Evolutionary conservation across 2,329 filamentous ascomycete genomes (phyloP), one percentile per base, ranked within the genome.

Genomic region (Celoporthe dispersa): DNA sequence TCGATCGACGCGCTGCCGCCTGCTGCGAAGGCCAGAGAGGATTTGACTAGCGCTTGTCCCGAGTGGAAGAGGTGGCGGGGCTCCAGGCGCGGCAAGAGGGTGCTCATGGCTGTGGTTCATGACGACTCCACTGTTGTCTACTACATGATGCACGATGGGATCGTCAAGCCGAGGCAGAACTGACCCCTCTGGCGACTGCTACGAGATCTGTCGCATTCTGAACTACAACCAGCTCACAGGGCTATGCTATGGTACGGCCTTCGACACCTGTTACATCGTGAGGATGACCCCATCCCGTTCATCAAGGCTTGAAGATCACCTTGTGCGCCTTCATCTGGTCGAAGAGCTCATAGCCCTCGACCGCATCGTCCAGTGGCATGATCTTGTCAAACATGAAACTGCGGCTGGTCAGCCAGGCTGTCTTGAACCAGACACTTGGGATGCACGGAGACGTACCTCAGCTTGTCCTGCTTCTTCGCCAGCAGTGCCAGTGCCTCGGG

Each of bases 111-210:
- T 22, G 92, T 91, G 2, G 82, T 94, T 63, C 91, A 94, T 77
- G 89, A 92, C 75, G 93, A 96, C 80, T 94, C 92, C 73, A 95
- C 93, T 0, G 86, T 96, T 25, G 91, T 93, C 55, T 96, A 95
- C 80, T 96, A 96, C 77, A 86, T 94, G 73, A 88, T 95, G 78
- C 92, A 95, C 76, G 92, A 95, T 79, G 93, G 92, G n/a, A 89
- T 94, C 73, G 92, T 95, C 67, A 96, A 95, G 83, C 93, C 93
- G 33, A 85, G 93, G 69, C 93, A 95, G 79, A 96, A 96, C 78
- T 95, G 82, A 86, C 33, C 31, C 31, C 19, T 37, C 16, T 19
- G 41, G 33, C 41, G 16, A 22, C 22, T 44, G 19, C 44, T 57
- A 3, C 14, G 44, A 28, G 5, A 37, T 53, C 9, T 65, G 28